phyloP scores from a whole-genome alignment of 352 stramenopile species.

The Phytophthora megakarya region DNA sequence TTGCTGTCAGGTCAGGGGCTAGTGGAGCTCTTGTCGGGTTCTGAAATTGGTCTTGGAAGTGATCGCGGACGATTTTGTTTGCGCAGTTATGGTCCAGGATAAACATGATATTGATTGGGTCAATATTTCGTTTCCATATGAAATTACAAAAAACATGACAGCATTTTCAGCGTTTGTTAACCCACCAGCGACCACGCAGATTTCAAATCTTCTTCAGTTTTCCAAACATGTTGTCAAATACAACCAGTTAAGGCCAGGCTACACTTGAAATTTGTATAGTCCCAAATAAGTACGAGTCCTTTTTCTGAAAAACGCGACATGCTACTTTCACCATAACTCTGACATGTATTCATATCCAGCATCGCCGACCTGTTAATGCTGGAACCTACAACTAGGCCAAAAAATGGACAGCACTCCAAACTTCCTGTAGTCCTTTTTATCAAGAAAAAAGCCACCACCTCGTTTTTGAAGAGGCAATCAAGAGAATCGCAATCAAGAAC shows the following conservation, averaged over 20 bases:
- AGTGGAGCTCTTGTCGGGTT: too few relatives aligned
- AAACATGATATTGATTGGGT: too few relatives aligned
- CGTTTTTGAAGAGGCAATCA: neutral
- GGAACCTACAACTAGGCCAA: neutral
- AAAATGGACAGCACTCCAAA: neutral
- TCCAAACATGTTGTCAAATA: slow-evolving; percentile 1
- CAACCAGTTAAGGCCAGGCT: neutral
- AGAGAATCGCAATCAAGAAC: too few relatives aligned
- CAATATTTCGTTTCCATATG: too few relatives aligned
- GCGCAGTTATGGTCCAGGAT: too few relatives aligned
- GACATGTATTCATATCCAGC: neutral
- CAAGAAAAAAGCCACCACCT: neutral
- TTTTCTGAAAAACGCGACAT: slow-evolving; percentile 7
- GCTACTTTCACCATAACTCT: neutral
- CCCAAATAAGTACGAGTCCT: neutral
- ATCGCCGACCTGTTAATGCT: neutral
- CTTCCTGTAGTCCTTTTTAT: neutral
- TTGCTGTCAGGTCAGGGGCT: too few relatives aligned
- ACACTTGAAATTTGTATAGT: neutral
- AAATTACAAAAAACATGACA: too few relatives aligned
- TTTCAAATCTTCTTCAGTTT: neutral
- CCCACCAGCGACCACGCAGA: neutral
- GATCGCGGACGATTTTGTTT: too few relatives aligned
- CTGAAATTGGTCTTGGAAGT: too few relatives aligned
- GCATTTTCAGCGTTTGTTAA: too few relatives aligned